Conservation (phyloP, 345 rosid genomes). For the Cochlearia excelsa region DNA sequence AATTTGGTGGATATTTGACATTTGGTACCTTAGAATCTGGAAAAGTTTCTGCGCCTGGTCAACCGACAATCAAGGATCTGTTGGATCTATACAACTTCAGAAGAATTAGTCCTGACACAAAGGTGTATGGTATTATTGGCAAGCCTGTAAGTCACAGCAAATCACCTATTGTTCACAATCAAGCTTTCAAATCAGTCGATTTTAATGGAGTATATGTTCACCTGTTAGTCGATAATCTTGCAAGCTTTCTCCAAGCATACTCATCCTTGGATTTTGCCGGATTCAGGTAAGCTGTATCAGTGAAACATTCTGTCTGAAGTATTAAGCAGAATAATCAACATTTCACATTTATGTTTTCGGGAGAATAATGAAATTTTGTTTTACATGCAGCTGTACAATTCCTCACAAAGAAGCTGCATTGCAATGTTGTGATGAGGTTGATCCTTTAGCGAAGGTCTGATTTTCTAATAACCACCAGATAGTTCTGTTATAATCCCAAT, state of each 20-base stretch:
- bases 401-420: constrained; percentile 91
- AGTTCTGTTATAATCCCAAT: too few relatives aligned
- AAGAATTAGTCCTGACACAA: constrained; percentile 76
- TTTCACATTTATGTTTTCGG: neutral
- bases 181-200: constrained; percentile 80
- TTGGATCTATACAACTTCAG: constrained; percentile 83
- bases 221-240: constrained; percentile 74
- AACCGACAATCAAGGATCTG: constrained; percentile 76
- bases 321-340: too few relatives aligned
- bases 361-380: neutral
- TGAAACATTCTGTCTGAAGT: too few relatives aligned
- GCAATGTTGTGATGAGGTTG: constrained; percentile 79
- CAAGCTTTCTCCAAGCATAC: constrained; percentile 66
- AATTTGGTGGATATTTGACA: constrained; percentile 88
- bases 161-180: constrained; percentile 79
- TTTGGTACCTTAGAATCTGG: constrained; percentile 86
- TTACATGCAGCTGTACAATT: constrained; percentile 67
- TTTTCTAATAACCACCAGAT: constrained; percentile 2
- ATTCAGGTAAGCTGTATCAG: constrained; percentile 57
- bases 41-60: constrained; percentile 86
- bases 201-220: constrained; percentile 75
- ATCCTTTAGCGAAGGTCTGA: constrained; percentile 84
- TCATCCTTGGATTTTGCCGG: constrained; percentile 86
- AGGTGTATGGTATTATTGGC: constrained; percentile 84
- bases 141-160: constrained; percentile 96